These are phyloP conservation scores for Mortierella sp. DNA, from an alignment of 371 early-diverging fungal species.

Conservation along the genomic window DNA sequence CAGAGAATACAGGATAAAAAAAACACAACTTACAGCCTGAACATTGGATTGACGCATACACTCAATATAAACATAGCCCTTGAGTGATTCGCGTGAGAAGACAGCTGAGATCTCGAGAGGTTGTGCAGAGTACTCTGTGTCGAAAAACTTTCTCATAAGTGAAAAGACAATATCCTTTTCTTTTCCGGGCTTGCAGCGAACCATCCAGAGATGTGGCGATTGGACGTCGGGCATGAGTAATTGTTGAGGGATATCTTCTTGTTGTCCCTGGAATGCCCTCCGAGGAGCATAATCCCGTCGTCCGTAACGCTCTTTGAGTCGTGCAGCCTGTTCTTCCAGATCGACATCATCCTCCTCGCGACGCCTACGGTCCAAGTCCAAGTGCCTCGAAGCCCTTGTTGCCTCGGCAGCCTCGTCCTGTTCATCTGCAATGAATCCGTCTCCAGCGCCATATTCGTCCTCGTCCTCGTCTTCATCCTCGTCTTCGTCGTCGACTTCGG, in stretches of 20 bases:
- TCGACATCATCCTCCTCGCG: constrained; percentile 80
- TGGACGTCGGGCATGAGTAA: constrained; percentile 88
- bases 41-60: constrained; percentile 90
- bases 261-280: constrained; percentile 66
- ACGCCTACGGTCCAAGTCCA: constrained; percentile 78
- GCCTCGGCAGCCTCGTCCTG: constrained; percentile 76
- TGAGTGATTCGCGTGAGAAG: constrained; percentile 89
- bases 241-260: constrained; percentile 81
- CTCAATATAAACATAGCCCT: constrained; percentile 98
- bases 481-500: constrained; percentile 82
- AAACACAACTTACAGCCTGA: constrained; percentile 62
- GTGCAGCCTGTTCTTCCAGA: constrained; percentile 88
- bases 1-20: not conserved
- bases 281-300: constrained; percentile 66
- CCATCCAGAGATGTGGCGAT: constrained; percentile 96
- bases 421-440: constrained; percentile 81
- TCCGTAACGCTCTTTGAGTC: constrained; percentile 84
- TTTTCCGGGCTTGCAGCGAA: constrained; percentile 91
- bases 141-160: constrained; percentile 85
- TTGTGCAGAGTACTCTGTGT: constrained; percentile 69
- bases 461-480: constrained; percentile 82
- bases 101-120: constrained; percentile 84
- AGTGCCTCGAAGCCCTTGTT: constrained; percentile 64
- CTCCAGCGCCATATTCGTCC: constrained; percentile 80
- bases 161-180: constrained; percentile 90